Evolutionary conservation across 495 filamentous ascomycete genomes (phyloP), one percentile per base, ranked within the genome.

Genomic region (Rhizodiscina lignyota): DNA sequence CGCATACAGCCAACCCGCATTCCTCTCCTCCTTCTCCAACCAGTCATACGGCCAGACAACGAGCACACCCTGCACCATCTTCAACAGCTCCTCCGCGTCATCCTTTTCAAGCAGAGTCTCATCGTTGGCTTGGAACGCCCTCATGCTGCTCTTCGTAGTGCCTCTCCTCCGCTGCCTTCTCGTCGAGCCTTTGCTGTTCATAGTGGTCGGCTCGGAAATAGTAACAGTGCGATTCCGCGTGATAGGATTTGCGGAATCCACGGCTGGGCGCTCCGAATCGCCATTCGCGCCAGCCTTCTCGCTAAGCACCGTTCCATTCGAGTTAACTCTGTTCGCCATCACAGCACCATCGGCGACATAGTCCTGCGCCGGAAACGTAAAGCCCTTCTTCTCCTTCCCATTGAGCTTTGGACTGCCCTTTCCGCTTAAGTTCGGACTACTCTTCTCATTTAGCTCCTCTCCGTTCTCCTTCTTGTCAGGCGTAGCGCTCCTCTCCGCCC

Each of bases 31-130:
- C 45, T 75, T 77, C 35, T 70, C 68, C 32, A 97, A 70, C 74
- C 91, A 97, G 39, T 97, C 81, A 52, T 93, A 89, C 12, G 89
- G 89, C 64, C 86, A 97, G 35, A 82, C 55, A 19, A 97, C 86
- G 26, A 97, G 60, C 54, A 83, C 69, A 5, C 89, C 89, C 54
- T 94, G 91, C 23, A 82, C 73, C 63, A 86, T 61, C 37, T 74
- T 67, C 48, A 94, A 60, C 45, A 93, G 58, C 42, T 80, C 76
- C 48, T 92, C 85, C 4, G 83, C 81, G 37, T 83, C 79, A 12
- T 63, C 66, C 31, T 64, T 68, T 32, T 68, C 67, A 43, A 94
- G 60, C 27, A 92, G 48, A 30, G 36, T 38, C 32, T 87, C 81
- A 44, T 87, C 84, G 10, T 63, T 62, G 1, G 66, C 64, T 42